phyloP scores from a whole-genome alignment of 1,284 basidiomycete genomes.

The Cryptococcus amylolentus region DNA sequence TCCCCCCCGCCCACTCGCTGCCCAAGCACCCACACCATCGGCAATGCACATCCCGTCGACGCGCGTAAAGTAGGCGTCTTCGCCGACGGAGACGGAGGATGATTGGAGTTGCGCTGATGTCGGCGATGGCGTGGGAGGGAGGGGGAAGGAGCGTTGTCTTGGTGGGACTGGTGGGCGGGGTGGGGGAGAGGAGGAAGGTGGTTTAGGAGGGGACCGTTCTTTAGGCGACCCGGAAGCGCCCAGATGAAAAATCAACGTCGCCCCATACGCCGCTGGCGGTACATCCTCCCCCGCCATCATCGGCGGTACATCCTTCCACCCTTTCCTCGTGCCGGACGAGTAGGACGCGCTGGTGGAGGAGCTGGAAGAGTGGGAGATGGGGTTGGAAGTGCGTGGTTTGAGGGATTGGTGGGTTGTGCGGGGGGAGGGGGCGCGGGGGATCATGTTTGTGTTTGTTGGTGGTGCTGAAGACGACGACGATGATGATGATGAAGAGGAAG shows the following conservation, averaged over 20 bases:
- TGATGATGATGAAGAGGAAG: neutral
- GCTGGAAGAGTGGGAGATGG: neutral
- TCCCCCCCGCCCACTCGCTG: constrained; percentile 30
- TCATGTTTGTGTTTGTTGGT: neutral
- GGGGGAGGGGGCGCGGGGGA: neutral
- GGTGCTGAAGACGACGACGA: neutral
- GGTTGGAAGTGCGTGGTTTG: neutral
- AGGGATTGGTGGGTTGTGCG: constrained; percentile 1
- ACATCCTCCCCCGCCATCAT: too few species aligned
- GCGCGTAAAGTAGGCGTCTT: constrained; percentile 50
- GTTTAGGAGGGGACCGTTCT: constrained; percentile 18
- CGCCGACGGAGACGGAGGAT: constrained; percentile 37
- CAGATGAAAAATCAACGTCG: constrained; percentile 39
- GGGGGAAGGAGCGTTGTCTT: constrained; percentile 33
- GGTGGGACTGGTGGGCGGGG: constrained; percentile 28
- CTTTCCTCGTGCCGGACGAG: neutral
- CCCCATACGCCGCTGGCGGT: constrained; percentile 18
- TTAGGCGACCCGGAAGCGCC: constrained; percentile 40
- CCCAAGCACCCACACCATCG: constrained; percentile 51
- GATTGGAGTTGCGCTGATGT: constrained; percentile 5
- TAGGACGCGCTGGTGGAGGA: neutral
- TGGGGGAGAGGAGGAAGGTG: constrained; percentile 11
- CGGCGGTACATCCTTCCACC: neutral
- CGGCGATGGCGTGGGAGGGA: constrained; percentile 35
- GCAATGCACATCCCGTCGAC: constrained; percentile 48